phyloP scores from a whole-genome alignment of 108 stramenopile genomes.

The Tribonema minus region DNA sequence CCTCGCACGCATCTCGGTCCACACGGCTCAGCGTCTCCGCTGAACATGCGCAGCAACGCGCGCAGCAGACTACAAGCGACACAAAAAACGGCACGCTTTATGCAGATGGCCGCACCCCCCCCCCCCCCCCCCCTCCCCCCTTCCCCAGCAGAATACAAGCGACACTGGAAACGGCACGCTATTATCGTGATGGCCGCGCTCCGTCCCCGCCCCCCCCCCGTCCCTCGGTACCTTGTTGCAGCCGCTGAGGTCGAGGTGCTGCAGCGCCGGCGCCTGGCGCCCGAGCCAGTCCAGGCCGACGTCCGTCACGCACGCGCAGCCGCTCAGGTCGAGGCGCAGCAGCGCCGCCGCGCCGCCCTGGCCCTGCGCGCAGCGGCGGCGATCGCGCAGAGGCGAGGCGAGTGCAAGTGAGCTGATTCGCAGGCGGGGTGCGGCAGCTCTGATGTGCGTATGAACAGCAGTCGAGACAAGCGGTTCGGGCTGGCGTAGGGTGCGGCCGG shows the following conservation, averaged over 20 bases:
- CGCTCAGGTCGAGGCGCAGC: conserved; percentile 22
- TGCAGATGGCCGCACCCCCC: not conserved
- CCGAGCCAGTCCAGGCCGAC: not conserved
- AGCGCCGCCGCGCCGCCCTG: no score
- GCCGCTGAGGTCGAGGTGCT: not conserved
- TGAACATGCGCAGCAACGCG: not conserved
- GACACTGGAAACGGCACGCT: not conserved
- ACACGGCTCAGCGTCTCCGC: not conserved
- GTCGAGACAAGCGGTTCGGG: not conserved
- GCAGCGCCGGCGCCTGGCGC: not conserved
- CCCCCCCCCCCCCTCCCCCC: not conserved
- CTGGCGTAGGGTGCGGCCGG: no score
- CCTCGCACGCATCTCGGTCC: not conserved
- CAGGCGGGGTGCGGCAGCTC: no score
- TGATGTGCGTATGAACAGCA: not conserved
- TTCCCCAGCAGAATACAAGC: not conserved
- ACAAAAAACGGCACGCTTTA: not conserved
- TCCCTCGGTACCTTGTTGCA: not conserved
- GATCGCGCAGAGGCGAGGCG: no score
- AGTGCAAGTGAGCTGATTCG: no score
- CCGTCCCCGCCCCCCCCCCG: no score
- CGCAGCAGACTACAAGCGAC: no score
- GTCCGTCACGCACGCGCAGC: conserved; percentile 20
- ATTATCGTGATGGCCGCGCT: not conserved
- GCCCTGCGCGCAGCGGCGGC: no score